Conservation (phyloP, 2,329 filamentous ascomycete species). For the Herpotrichia juniperi region DNA sequence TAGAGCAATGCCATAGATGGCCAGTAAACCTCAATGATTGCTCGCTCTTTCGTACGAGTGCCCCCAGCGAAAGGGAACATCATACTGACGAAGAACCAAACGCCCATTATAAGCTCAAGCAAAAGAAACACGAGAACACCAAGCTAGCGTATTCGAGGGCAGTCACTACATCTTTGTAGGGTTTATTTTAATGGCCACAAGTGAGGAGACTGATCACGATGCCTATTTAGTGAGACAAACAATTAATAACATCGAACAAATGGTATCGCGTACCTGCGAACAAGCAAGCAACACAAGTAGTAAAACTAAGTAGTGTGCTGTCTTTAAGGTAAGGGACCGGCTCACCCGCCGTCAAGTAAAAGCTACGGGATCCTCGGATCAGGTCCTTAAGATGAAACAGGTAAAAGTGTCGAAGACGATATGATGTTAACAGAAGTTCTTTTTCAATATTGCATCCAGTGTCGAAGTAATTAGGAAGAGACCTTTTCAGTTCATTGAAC, state of each 20-base stretch:
- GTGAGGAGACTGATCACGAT: slow-evolving; percentile 58
- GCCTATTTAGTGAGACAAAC: slow-evolving; percentile 32
- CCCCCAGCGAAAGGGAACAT: not conserved
- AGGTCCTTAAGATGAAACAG: not conserved
- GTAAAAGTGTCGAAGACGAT: slow-evolving; percentile 6
- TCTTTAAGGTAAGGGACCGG: slow-evolving; percentile 52
- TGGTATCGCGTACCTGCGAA: slow-evolving; percentile 45
- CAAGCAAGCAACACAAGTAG: slow-evolving; percentile 58
- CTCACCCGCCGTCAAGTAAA: slow-evolving; percentile 27
- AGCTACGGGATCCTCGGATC: not conserved
- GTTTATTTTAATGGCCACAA: slow-evolving; percentile 48
- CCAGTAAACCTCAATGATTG: too few relatives aligned
- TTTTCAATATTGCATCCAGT: too few relatives aligned
- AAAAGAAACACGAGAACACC: slow-evolving; percentile 69
- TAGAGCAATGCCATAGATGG: too few relatives aligned
- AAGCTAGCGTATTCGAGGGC: slow-evolving; percentile 61
- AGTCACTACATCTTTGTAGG: slow-evolving; percentile 46
- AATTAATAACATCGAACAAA: not conserved
- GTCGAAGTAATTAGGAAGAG: too few relatives aligned
- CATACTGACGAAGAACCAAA: slow-evolving; percentile 63
- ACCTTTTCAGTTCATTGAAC: too few relatives aligned
- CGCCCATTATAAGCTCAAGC: slow-evolving; percentile 65
- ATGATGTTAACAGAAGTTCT: not conserved
- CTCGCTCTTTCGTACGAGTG: not conserved
- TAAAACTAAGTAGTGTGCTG: slow-evolving; percentile 58